phyloP scores from a whole-genome alignment of 139 green algal genomes.

The Edaphochlamys debaryana region DNA sequence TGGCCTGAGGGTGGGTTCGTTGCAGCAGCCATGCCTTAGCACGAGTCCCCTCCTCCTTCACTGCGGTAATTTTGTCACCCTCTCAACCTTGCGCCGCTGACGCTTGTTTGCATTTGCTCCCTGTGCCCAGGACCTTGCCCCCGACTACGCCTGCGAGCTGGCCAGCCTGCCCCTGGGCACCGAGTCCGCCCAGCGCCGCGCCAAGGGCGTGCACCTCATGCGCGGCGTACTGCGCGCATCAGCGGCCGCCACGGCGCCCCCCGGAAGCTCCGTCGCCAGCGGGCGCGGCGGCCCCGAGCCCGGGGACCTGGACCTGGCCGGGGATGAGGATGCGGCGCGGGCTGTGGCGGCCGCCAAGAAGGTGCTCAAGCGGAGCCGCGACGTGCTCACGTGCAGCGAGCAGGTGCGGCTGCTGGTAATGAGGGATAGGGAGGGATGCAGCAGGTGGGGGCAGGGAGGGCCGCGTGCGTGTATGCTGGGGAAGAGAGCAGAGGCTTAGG shows the following conservation, averaged over 20 bases:
- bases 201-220: conserved; percentile 35
- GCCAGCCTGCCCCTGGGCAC: conserved; percentile 42
- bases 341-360: neutral
- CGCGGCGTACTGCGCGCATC: conserved; percentile 3
- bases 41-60: too few relatives aligned
- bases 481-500: too few relatives aligned
- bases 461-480: too few relatives aligned
- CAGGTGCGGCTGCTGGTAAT: conserved; percentile 12
- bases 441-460: too few relatives aligned
- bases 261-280: too few relatives aligned
- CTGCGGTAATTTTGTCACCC: too few relatives aligned
- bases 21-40: neutral
- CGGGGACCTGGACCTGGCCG: too few relatives aligned
- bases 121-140: conserved; percentile 54
- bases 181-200: conserved; percentile 12
- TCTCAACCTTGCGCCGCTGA: too few relatives aligned
- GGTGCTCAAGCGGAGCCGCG: conserved; percentile 7
- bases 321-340: neutral
- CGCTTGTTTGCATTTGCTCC: too few relatives aligned
- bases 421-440: neutral
- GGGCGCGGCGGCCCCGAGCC: too few relatives aligned
- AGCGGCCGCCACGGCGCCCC: neutral
- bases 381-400: conserved; percentile 39
- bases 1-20: conserved; percentile 46
- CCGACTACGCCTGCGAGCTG: conserved; percentile 52